A percentile compares a stretch with the other conserved stretches of the same genome.
phyloP scores from a whole-genome alignment of 1,139 yeast species.

The Cylindricascospora bacillispora region DNA sequence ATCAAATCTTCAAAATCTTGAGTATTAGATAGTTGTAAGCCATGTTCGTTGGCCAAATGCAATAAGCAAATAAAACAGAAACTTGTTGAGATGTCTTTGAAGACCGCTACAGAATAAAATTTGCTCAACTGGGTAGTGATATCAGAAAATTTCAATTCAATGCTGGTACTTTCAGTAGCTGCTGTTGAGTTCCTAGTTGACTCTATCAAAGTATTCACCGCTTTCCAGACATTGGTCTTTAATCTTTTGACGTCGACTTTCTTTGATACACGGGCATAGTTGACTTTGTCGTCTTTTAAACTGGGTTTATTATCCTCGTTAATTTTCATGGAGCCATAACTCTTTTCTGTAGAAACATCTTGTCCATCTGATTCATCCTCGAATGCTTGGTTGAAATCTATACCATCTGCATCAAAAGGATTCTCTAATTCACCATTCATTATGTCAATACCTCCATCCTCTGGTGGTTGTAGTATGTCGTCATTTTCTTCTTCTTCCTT shows the following conservation, averaged over 20 bases:
- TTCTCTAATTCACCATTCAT: conserved; percentile 17
- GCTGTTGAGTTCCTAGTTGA: conserved; percentile 5
- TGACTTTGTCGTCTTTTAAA: conserved; percentile 38
- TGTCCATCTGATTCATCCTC: conserved; percentile 17
- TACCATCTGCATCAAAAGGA: conserved; percentile 25
- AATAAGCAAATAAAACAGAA: conserved; percentile 75
- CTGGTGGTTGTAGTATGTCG: conserved; percentile 12
- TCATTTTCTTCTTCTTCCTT: conserved; percentile 10
- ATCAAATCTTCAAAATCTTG: conserved; percentile 44
- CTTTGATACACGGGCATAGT: conserved; percentile 71
- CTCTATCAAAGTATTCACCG: conserved; percentile 25
- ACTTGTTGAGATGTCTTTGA: conserved; percentile 68
- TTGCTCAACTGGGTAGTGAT: conserved; percentile 38
- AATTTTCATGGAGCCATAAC: conserved; percentile 29
- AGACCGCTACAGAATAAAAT: conserved; percentile 39
- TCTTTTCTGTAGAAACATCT: background rate
- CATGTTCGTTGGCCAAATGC: conserved; percentile 85
- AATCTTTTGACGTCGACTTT: conserved; percentile 69
- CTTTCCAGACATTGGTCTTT: conserved; percentile 76
- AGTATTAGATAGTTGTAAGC: conserved; percentile 48
- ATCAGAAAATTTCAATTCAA: conserved; percentile 24
- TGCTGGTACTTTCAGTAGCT: conserved; percentile 5
- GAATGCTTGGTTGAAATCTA: conserved; percentile 33
- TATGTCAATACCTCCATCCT: conserved; percentile 13
- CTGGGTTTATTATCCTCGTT: conserved; percentile 35